These are phyloP conservation scores for Fusarium nurragi DNA, from an alignment of 2,329 filamentous ascomycete genomes.

Conservation along the genomic window DNA sequence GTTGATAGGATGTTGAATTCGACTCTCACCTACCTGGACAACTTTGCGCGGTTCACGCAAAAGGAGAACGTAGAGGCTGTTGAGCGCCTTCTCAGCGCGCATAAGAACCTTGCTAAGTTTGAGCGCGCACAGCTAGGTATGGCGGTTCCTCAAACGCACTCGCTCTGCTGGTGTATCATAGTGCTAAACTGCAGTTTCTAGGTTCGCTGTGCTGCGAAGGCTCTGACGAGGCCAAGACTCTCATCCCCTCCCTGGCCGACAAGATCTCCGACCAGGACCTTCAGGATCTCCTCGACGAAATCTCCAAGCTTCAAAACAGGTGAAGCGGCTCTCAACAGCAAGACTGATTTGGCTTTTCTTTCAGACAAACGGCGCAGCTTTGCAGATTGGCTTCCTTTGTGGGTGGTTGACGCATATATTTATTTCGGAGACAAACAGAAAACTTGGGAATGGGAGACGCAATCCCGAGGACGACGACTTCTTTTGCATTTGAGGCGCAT, in stretches of 20 bases:
- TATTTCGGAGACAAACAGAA: constrained; percentile 18
- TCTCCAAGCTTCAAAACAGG: constrained; percentile 75
- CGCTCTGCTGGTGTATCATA: neutral
- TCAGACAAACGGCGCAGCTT: constrained; percentile 6
- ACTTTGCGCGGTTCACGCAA: constrained; percentile 95
- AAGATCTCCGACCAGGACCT: constrained; percentile 93
- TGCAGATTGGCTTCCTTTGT: constrained; percentile 20
- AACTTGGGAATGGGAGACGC: constrained; percentile 7
- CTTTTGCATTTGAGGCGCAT: constrained; percentile 46
- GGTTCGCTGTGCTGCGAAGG: constrained; percentile 92
- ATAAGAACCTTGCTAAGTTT: constrained; percentile 86
- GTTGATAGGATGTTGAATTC: constrained; percentile 76
- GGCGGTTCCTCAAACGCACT: constrained; percentile 28
- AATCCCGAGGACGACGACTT: constrained; percentile 9
- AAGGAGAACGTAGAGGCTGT: constrained; percentile 96
- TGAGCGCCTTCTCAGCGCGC: constrained; percentile 82
- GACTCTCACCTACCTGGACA: constrained; percentile 91
- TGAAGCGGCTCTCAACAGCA: constrained; percentile 29
- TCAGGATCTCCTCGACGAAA: constrained; percentile 87
- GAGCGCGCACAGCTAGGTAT: constrained; percentile 91
- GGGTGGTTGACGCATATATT: constrained; percentile 13
- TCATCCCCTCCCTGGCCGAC: constrained; percentile 87
- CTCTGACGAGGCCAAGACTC: constrained; percentile 93
- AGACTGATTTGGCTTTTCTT: neutral
- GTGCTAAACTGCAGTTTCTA: constrained; percentile 49